Evolutionary conservation across 495 filamentous ascomycete genomes (phyloP), one percentile per base, ranked within the genome.

Genomic region (Chaetomium tenue): DNA sequence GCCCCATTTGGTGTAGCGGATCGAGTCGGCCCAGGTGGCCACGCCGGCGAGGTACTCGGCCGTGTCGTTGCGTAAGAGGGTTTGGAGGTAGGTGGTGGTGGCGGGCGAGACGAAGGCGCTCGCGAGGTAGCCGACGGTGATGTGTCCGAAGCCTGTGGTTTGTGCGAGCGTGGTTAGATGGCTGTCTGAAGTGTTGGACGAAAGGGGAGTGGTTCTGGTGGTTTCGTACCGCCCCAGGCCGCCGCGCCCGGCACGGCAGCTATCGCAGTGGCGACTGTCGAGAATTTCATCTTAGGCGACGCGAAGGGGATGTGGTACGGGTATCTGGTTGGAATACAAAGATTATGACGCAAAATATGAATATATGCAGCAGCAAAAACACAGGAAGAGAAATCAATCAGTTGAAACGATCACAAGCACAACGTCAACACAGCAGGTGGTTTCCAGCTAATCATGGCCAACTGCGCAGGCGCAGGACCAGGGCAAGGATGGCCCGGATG

Each of bases 1-100:
- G 20, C 85, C 83, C 66, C 78, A 84, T 67, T 81, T 77, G 13
- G 83, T 85, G 72, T 87, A 86, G 28, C 83, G 77, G 69, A 85
- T 81, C 57, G 78, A 80, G 74, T 89, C 87, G 16, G 87, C 84
- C 87, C 87, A 89, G 3, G 83, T 86, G 2, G 87, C 83, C 15
- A 87, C 81, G 51, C 78, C 77, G 46, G 85, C 84, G 52, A 89
- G 80, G 67, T 84, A 86, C 61, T 84, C 76, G 47, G 72, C 62
- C 7, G 82, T 81, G 67, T 75, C 61, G 70, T 81, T 82, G 68
- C 70, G 60, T 33, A 83, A 67, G 60, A 83, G 64, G 20, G 64
- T 63, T 63, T 83, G 76, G 56, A 83, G 75, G 62, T 74, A 81
- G 44, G 73, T 37, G 13, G 76, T 66, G 0, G 80, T 83, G 33